Evolutionary conservation across 495 filamentous ascomycete genomes (phyloP).

Genomic region (Tuber melanosporum): DNA sequence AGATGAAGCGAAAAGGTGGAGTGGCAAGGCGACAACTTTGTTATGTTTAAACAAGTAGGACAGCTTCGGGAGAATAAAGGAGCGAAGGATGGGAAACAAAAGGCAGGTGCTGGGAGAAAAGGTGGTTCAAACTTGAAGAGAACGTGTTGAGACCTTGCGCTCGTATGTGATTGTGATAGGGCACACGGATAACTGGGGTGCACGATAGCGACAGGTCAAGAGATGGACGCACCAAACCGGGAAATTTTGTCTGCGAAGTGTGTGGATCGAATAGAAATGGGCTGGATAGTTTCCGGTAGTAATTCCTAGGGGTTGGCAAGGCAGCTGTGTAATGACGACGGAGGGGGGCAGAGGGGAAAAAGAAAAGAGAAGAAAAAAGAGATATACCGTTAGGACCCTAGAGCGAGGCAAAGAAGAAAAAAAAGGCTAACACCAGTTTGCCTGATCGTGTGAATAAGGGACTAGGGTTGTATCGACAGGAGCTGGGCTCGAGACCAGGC

Average conservation of each 20-base stretch:
- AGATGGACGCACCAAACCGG: neutral
- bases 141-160: neutral
- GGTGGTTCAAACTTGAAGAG: neutral
- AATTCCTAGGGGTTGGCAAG: constrained; percentile 13
- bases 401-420: constrained; percentile 11
- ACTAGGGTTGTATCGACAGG: neutral
- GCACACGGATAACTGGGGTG: neutral
- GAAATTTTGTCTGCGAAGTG: neutral
- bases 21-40: neutral
- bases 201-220: neutral
- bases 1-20: neutral
- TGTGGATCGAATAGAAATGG: neutral
- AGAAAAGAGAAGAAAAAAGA: constrained; percentile 21
- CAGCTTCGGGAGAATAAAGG: neutral
- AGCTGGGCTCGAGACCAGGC: neutral
- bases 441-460: neutral
- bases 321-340: constrained; percentile 30
- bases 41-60: neutral
- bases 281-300: neutral
- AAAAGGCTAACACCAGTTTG: neutral
- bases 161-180: neutral
- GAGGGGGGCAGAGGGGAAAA: neutral
- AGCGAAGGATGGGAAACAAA: neutral
- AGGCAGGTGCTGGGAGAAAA: neutral
- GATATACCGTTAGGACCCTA: neutral